Evolutionary conservation across 75 land plant genomes (phyloP).

Genomic region (Selaginella tamariscina): DNA sequence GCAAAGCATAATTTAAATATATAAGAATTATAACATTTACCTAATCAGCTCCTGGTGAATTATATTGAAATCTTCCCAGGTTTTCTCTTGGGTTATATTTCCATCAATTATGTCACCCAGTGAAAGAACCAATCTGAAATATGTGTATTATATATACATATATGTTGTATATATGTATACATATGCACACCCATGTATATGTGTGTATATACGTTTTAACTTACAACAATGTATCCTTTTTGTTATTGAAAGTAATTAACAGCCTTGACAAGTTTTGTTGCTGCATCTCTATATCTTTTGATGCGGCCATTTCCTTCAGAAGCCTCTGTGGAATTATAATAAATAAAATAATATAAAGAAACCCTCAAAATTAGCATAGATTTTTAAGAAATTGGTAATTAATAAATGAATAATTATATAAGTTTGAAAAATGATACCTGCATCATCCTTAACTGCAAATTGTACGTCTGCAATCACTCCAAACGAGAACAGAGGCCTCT

Average conservation of each 20-base stretch:
- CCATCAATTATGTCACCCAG: conserved; percentile 21
- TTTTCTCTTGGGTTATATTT: conserved; percentile 7
- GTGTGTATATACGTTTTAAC: neutral
- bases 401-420: too few relatives aligned
- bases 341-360: neutral
- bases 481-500: too few relatives aligned
- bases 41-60: conserved; percentile 2
- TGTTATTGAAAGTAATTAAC: conserved; percentile 9
- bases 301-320: conserved; percentile 11
- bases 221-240: neutral
- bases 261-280: conserved; percentile 10
- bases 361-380: too few relatives aligned
- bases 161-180: too few relatives aligned
- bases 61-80: conserved; percentile 8
- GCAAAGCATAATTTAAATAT: neutral
- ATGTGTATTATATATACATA: too few relatives aligned
- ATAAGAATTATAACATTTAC: neutral
- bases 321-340: neutral
- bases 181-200: too few relatives aligned
- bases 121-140: conserved; percentile 15
- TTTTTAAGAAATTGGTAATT: too few relatives aligned
- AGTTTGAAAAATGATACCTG: conserved; percentile 4
- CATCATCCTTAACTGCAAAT: conserved; percentile 13
- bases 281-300: conserved; percentile 14
- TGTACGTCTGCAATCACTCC: conserved; percentile 21